phyloP scores from a whole-genome alignment of 2,329 filamentous ascomycete genomes.

The Trichophyton mentagrophytes region DNA sequence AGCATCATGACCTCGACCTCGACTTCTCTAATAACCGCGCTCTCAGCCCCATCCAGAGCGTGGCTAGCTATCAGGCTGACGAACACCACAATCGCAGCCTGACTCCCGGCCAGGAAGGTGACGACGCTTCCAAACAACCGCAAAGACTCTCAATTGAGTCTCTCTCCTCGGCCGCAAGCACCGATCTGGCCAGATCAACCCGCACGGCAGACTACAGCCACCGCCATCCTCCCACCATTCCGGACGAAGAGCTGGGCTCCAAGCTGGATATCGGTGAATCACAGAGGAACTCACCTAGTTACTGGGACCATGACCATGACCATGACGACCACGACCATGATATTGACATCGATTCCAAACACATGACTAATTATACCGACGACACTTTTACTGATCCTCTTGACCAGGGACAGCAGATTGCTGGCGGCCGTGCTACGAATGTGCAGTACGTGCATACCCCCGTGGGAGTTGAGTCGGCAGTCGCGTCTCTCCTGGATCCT shows the following conservation, averaged over 20 bases:
- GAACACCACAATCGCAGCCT: constrained; percentile 37
- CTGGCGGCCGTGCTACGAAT: constrained; percentile 56
- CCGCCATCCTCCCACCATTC: constrained; percentile 37
- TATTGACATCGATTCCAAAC: constrained; percentile 36
- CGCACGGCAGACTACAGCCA: constrained; percentile 42
- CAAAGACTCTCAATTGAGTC: constrained; percentile 44
- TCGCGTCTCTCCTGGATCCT: constrained; percentile 79
- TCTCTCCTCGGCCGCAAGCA: constrained; percentile 45
- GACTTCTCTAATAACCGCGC: constrained; percentile 57
- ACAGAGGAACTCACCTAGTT: constrained; percentile 16
- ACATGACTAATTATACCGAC: constrained; percentile 40
- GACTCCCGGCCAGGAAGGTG: neutral
- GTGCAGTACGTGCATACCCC: constrained; percentile 63
- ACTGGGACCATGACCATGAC: constrained; percentile 25
- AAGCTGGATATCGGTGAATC: constrained; percentile 17
- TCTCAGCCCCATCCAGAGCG: constrained; percentile 81
- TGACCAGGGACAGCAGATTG: constrained; percentile 56
- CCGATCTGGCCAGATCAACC: constrained; percentile 43
- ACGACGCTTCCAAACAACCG: neutral
- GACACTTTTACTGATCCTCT: constrained; percentile 44
- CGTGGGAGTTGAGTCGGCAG: constrained; percentile 69
- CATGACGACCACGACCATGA: constrained; percentile 17
- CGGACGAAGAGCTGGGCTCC: constrained; percentile 24
- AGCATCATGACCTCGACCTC: constrained; percentile 33
- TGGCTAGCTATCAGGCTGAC: constrained; percentile 70